phyloP scores from a whole-genome alignment of 441 rosid species.

The Adansonia gregorii region DNA sequence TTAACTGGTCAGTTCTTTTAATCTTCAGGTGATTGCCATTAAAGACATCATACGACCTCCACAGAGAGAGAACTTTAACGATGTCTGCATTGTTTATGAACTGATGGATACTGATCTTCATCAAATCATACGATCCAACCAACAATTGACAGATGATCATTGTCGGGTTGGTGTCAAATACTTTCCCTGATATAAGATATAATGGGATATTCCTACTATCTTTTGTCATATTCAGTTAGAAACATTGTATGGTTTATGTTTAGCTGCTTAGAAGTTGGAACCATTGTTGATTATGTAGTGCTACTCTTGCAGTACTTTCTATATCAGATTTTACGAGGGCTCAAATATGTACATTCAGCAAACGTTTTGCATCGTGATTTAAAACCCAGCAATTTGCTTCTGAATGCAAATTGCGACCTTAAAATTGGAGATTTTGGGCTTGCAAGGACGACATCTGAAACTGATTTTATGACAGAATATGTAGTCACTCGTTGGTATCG shows the following conservation, averaged over 20 bases:
- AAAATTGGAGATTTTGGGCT: constrained; percentile 96
- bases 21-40: constrained; percentile 68
- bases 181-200: constrained; percentile 19
- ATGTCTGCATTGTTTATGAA: constrained; percentile 86
- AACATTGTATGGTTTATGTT: background rate
- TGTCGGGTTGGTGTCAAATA: constrained; percentile 65
- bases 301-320: constrained; percentile 77
- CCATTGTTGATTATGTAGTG: constrained; percentile 23
- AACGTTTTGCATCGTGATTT: constrained; percentile 91
- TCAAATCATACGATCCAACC: constrained; percentile 46
- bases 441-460: constrained; percentile 96
- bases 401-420: constrained; percentile 92
- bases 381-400: constrained; percentile 91
- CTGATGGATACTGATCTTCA: constrained; percentile 26
- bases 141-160: constrained; percentile 75
- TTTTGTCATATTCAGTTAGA: background rate
- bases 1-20: constrained; percentile 25
- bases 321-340: constrained; percentile 88
- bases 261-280: constrained; percentile 9
- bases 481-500: constrained; percentile 98
- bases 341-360: constrained; percentile 94
- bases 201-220: background rate
- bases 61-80: constrained; percentile 82
- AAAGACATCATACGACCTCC: constrained; percentile 91
- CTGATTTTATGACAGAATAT: constrained; percentile 98